A percentile compares a stretch with the other conserved stretches of the same genome.
Conservation (phyloP, 768 basidiomycete genomes). For the Termitomyces sp. region DNA sequence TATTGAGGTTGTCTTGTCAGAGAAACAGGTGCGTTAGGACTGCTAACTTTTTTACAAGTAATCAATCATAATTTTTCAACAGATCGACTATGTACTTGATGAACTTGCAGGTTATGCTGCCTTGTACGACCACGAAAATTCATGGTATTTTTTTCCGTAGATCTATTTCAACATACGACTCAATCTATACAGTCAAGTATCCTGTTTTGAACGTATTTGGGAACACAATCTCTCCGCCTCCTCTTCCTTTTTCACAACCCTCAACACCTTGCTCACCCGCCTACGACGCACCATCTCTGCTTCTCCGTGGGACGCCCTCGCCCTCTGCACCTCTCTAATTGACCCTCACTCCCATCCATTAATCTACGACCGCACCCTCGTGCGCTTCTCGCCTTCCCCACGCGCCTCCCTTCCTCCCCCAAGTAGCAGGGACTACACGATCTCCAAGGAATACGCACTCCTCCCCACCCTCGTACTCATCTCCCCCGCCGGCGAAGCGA, state of each 20-base stretch:
- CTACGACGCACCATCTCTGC: constrained; percentile 14
- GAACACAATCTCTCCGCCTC: constrained; percentile 27
- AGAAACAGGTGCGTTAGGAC: constrained; percentile 31
- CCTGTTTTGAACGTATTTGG: constrained; percentile 58
- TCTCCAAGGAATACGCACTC: constrained; percentile 35
- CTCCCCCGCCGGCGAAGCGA: constrained; percentile 23
- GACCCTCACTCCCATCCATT: constrained; percentile 38
- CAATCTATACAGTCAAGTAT: constrained; percentile 38
- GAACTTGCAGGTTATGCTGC: constrained; percentile 44
- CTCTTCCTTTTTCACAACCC: constrained; percentile 11
- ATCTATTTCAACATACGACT: background rate
- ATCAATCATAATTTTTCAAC: background rate
- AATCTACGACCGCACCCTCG: constrained; percentile 37
- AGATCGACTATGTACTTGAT: constrained; percentile 48
- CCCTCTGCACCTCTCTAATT: constrained; percentile 26
- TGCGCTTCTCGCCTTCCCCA: constrained; percentile 16
- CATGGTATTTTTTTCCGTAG: constrained; percentile 28
- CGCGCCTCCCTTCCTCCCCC: constrained; percentile 25
- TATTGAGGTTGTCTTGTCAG: constrained; percentile 30
- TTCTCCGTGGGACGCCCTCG: constrained; percentile 13
- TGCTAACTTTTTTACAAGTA: background rate
- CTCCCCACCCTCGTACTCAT: constrained; percentile 44
- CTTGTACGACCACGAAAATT: constrained; percentile 32
- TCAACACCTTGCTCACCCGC: constrained; percentile 21
- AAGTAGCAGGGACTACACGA: constrained; percentile 29